These are phyloP conservation scores for Annona squamosa DNA, from an alignment of 164 flowering plant genomes.

Conservation along the genomic window DNA sequence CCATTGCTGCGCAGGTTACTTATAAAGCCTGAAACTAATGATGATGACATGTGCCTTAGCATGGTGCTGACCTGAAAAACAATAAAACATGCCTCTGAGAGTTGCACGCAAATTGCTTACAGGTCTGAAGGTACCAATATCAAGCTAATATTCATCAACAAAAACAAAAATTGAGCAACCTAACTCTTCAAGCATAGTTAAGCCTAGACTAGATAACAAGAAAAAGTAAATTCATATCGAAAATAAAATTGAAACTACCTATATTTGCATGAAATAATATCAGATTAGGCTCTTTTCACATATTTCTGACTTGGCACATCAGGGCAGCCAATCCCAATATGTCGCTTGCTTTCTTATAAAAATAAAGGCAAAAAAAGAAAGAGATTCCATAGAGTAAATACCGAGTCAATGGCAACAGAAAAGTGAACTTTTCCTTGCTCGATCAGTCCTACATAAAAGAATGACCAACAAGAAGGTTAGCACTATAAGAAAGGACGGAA, in stretches of 20 bases:
- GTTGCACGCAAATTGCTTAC: neutral
- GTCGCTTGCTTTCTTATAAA: neutral
- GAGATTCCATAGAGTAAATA: constrained; percentile 14
- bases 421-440: constrained; percentile 56
- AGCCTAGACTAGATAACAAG: neutral
- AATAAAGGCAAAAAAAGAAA: neutral
- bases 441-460: constrained; percentile 46
- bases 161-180: neutral
- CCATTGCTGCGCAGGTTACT: constrained; percentile 78
- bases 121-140: neutral
- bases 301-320: too few species aligned
- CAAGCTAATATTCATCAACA: constrained; percentile 1
- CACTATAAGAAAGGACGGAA: neutral
- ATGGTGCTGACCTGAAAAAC: constrained; percentile 51
- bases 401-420: constrained; percentile 85
- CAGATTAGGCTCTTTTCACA: too few species aligned
- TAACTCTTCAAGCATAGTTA: neutral
- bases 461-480: neutral
- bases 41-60: constrained; percentile 50
- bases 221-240: neutral
- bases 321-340: neutral
- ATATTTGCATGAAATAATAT: too few species aligned
- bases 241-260: neutral
- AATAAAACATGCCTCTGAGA: constrained; percentile 5
- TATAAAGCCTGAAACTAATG: constrained; percentile 49